Percentiles rank a stretch among this genome's conserved stretches.
These are phyloP conservation scores for Aspergillus viridinutans DNA, from an alignment of 2,329 filamentous ascomycete genomes.

Conservation along the genomic window DNA sequence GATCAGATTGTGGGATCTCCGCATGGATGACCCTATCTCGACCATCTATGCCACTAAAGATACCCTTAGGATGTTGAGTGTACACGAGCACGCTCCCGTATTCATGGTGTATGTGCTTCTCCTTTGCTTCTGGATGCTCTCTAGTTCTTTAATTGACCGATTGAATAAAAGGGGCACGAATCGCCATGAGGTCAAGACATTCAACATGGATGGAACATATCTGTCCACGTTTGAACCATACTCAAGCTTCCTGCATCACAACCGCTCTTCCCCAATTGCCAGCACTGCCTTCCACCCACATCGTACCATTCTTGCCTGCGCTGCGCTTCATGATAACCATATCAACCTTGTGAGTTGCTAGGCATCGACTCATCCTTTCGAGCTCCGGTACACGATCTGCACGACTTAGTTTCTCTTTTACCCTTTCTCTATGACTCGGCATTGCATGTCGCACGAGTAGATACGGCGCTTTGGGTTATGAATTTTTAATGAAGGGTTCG, in stretches of 20 bases:
- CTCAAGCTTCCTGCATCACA: slow-evolving; percentile 79
- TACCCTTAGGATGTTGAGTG: slow-evolving; percentile 77
- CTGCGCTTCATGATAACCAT: slow-evolving; percentile 80
- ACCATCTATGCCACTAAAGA: slow-evolving; percentile 71
- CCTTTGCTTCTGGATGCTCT: neutral
- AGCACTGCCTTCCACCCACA: slow-evolving; percentile 94
- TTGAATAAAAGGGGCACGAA: slow-evolving; percentile 67
- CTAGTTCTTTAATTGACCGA: slow-evolving; percentile 11
- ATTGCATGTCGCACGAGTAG: neutral
- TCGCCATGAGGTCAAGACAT: slow-evolving; percentile 82
- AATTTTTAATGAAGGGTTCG: neutral
- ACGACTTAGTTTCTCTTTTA: neutral
- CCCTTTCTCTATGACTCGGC: neutral
- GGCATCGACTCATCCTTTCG: neutral
- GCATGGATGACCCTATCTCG: slow-evolving; percentile 73
- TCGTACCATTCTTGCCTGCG: slow-evolving; percentile 82
- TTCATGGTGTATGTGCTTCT: slow-evolving; percentile 73
- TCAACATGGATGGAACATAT: slow-evolving; percentile 77
- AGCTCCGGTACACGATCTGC: neutral
- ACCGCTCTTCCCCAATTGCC: slow-evolving; percentile 75
- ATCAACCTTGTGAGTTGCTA: slow-evolving; percentile 79
- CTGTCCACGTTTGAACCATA: slow-evolving; percentile 86
- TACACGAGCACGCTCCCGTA: slow-evolving; percentile 93
- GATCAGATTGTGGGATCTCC: slow-evolving; percentile 93
- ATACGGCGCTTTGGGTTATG: neutral